Base-by-base conservation (phyloP, 331 rosid genomes). In the Phaseolus coccineus region DNA sequence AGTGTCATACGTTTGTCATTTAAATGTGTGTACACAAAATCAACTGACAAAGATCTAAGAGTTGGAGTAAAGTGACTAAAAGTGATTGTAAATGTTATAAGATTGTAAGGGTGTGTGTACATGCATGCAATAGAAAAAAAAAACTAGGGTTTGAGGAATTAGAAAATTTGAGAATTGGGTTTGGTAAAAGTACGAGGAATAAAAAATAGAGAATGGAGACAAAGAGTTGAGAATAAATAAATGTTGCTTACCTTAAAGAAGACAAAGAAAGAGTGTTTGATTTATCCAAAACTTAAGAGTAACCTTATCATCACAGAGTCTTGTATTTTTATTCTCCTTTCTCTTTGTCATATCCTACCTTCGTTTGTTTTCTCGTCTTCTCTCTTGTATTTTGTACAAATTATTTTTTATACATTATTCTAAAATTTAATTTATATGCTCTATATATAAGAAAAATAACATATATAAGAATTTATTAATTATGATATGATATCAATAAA, bases 181-280 rank as follows among this genome's bases (percentile, higher is more conserved):
- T 73, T 48, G 14, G 3, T 44, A 27, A 69, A 50, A 4, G 0
- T 8, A 2, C 3, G 31, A 0, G 15, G 11, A 57, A 52, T n/a
- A 19, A 42, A 19, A 40, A 19, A 11, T 68, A 13, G 30, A 24
- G 67, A 61, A 30, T 0, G 10, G 3, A 46, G 61, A 22, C 8
- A 46, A 6, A 31, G 47, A 19, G 19, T 19, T 64, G 27, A 52
- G 44, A 19, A 74, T 24, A 44, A 24, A 58, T 77, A 82, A 58
- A 25, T 79, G 76, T 77, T 35, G 63, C 69, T 71, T 83, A 78
- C 81, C 66, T 81, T 61, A 76, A 63, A 62, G 77, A 82, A 78
- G 73, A 74, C 33, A 70, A 69, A 77, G 27, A 39, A 72, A 77
- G 19, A 30, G 46, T 15, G 6, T n/a, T 57, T 1, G 1, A 68